Conservation (phyloP, 1,284 basidiomycete species). For the Tetrapyrgos nigripes region DNA sequence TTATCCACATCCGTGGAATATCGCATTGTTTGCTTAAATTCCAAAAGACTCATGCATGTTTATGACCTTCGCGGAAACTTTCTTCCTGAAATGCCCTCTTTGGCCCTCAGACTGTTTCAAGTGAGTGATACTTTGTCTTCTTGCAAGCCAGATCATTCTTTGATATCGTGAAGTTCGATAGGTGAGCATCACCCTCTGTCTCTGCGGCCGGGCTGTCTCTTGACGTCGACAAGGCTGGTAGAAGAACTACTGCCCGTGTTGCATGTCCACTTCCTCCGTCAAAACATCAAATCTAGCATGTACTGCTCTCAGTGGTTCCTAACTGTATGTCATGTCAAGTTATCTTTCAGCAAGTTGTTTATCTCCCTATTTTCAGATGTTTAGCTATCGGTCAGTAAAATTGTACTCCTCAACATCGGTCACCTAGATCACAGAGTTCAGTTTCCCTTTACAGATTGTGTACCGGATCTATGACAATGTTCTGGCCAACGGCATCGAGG, state of each 20-base stretch:
- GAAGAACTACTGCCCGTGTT: conserved; percentile 93
- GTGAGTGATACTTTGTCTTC: background rate
- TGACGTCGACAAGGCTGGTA: conserved; percentile 57
- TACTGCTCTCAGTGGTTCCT: conserved; percentile 98
- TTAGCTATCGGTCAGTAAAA: conserved; percentile 4
- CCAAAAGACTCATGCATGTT: conserved; percentile 92
- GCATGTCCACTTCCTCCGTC: conserved; percentile 89
- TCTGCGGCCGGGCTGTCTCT: conserved; percentile 1
- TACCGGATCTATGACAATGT: conserved; percentile 96
- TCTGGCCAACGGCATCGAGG: conserved; percentile 96
- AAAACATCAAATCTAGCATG: conserved; percentile 97
- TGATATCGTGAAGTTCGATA: conserved; percentile 44
- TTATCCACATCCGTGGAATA: background rate
- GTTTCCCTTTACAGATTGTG: conserved; percentile 95
- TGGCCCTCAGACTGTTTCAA: background rate
- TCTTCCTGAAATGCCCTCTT: conserved; percentile 93
- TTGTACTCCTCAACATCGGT: background rate
- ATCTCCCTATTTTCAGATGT: conserved; percentile 3
- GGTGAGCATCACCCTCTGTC: conserved; percentile 24
- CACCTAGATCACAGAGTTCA: conserved; percentile 34
- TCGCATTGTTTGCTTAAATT: background rate
- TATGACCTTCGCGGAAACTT: conserved; percentile 97
- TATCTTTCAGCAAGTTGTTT: conserved; percentile 70
- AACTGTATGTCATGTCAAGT: conserved; percentile 81
- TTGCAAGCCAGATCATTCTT: conserved; percentile 1